Evolutionary conservation across 2,329 filamentous ascomycete species (phyloP), one percentile per base, ranked within the genome.

Genomic region (Pestalotiopsis sp.): DNA sequence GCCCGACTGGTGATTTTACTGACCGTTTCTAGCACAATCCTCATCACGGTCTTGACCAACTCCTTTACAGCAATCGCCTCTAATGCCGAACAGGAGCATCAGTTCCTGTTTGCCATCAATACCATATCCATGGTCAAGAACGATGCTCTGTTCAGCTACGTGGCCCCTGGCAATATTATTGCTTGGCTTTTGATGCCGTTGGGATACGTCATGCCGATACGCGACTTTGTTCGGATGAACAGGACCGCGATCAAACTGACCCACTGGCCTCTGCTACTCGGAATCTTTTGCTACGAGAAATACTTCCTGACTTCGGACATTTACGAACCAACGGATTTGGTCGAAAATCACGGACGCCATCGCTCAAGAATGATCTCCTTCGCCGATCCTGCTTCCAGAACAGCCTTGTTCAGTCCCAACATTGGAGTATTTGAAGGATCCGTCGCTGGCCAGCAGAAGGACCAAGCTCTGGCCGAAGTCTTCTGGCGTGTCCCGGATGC

Each of bases 121-220:
- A 97, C 95, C 4, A 97, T 98, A 63, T 97, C 94, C 4, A 97
- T 97, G 93, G 95, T 98, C 71, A 98, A 98, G 79, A 97, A 96
- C n/a, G 95, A 98, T 77, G 92, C 94, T 0, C 83, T 98, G 0
- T 98, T 98, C 82, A 97, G 94, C 3, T 98, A 98, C 77, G 88
- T 98, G 69, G 92, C 95, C 1, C 95, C 95, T 0, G 91, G 92
- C 14, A 98, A 98, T 76, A 92, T 98, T 38, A 87, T 98, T 70
- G 94, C 93, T 1, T 98, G 94, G 95, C 77, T 95, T 0, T 83
- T 97, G 35, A 94, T 94, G 74, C 95, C 95, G 0, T 78, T 97
- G 58, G 88, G 94, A 70, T 97, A 92, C 76, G 82, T 89, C 73
- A 89, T 98, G 82, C 89, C 94, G 0, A 90, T 98, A 72, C 88